Evolutionary conservation across 306 rosid genomes (phyloP).

Genomic region (barrel medic (Medicago truncatula)): DNA sequence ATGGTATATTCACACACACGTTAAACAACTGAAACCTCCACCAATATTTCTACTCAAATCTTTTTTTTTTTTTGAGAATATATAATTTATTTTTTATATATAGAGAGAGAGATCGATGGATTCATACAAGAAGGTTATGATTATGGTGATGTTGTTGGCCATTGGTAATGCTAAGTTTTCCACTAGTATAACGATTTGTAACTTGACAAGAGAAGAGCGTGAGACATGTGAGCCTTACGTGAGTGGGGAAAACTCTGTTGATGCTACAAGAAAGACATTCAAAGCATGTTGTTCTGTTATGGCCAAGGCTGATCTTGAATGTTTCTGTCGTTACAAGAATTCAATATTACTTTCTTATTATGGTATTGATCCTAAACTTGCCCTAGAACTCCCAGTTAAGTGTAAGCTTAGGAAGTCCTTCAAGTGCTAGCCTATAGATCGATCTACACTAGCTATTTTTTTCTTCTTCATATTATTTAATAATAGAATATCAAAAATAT

Average conservation of each 20-base stretch:
- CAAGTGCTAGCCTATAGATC: constrained; percentile 52
- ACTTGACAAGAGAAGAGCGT: constrained; percentile 25
- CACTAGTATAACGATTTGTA: constrained; percentile 29
- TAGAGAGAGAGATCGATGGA: not conserved
- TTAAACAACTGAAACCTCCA: too few relatives aligned
- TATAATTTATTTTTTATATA: too few relatives aligned
- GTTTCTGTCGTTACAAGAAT: constrained; percentile 56
- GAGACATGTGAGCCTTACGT: constrained; percentile 46
- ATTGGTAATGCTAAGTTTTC: constrained; percentile 10
- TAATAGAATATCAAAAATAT: too few relatives aligned
- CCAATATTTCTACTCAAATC: too few relatives aligned
- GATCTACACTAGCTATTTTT: too few relatives aligned
- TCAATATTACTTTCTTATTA: constrained; percentile 39
- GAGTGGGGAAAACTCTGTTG: not conserved
- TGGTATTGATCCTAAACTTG: constrained; percentile 51
- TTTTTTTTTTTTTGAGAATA: too few relatives aligned
- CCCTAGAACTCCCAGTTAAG: constrained; percentile 61
- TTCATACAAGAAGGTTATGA: constrained; percentile 36
- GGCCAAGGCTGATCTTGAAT: constrained; percentile 49
- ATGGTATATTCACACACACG: not conserved
- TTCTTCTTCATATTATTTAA: too few relatives aligned
- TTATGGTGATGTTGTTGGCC: constrained; percentile 33
- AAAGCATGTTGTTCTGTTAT: constrained; percentile 59
- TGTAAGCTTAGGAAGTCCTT: constrained; percentile 48
- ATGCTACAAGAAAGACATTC: too few relatives aligned